phyloP scores from a whole-genome alignment of 2,329 filamentous ascomycete species.

The Fonsecaea multimorphosa region DNA sequence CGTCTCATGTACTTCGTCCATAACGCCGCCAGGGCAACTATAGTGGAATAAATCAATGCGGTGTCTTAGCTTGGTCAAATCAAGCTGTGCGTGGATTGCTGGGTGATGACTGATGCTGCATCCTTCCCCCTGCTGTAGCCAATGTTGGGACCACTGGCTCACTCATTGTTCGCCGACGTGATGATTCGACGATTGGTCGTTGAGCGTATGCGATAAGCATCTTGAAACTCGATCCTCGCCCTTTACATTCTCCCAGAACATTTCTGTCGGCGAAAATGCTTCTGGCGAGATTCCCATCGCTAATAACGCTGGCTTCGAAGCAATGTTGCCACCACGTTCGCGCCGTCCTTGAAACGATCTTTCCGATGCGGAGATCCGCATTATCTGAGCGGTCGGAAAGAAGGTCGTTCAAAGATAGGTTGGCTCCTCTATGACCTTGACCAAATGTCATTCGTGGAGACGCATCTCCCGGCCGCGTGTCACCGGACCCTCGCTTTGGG shows the following conservation, averaged over 20 bases:
- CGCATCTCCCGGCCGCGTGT: slow-evolving; percentile 23
- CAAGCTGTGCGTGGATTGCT: slow-evolving; percentile 27
- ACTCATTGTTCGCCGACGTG: slow-evolving; percentile 52
- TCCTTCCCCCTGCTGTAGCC: slow-evolving; percentile 31
- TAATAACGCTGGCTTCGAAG: slow-evolving; percentile 74
- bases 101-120: slow-evolving; percentile 10
- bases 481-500: slow-evolving; percentile 42
- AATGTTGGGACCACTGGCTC: slow-evolving; percentile 39
- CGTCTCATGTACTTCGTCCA: slow-evolving; percentile 19
- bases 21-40: slow-evolving; percentile 24
- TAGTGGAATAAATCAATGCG: not conserved
- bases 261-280: slow-evolving; percentile 81
- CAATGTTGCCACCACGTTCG: slow-evolving; percentile 96
- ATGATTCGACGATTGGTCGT: slow-evolving; percentile 62
- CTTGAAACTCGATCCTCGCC: slow-evolving; percentile 84
- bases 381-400: slow-evolving; percentile 72
- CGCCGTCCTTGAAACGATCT: slow-evolving; percentile 88
- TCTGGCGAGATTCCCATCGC: slow-evolving; percentile 56
- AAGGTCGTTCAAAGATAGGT: slow-evolving; percentile 68
- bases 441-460: slow-evolving; percentile 36
- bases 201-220: slow-evolving; percentile 90
- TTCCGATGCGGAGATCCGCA: slow-evolving; percentile 84
- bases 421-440: slow-evolving; percentile 41
- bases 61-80: slow-evolving; percentile 10
- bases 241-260: slow-evolving; percentile 82